Percentiles rank a stretch among this genome's conserved stretches.
Evolutionary conservation across 2,329 filamentous ascomycete genomes (phyloP).

Genomic region (Sporothrix pseudoabietina): DNA sequence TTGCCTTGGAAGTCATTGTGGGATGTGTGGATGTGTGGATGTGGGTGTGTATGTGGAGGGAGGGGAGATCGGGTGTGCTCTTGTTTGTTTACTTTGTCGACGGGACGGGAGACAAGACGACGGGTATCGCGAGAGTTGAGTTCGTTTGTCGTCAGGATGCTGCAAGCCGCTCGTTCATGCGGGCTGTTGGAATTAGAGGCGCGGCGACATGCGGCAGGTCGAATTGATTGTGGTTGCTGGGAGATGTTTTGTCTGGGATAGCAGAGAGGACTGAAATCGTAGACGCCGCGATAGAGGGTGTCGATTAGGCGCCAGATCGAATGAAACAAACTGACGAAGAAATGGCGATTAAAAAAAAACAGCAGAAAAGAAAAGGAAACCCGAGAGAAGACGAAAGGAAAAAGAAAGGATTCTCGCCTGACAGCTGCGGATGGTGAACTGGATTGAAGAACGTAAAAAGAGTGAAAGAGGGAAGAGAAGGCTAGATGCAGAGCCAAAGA

Average conservation of each 20-base stretch:
- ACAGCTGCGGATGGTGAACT: background rate
- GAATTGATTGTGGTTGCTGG: constrained; percentile 5
- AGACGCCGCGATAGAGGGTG: background rate
- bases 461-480: background rate
- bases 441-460: background rate
- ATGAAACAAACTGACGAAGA: background rate
- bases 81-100: constrained; percentile 16
- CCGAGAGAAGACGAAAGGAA: background rate
- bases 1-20: constrained; percentile 56
- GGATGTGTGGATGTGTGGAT: background rate
- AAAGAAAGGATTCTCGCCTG: constrained; percentile 10
- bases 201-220: background rate
- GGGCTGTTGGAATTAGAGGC: background rate
- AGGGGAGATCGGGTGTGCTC: too few relatives aligned
- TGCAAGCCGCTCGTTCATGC: constrained; percentile 11
- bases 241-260: too few relatives aligned
- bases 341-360: background rate
- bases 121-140: background rate
- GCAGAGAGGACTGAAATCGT: background rate
- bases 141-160: constrained; percentile 19
- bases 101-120: background rate
- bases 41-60: background rate
- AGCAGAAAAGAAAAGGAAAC: background rate
- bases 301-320: background rate
- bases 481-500: constrained; percentile 4